phyloP scores from a whole-genome alignment of 2,329 filamentous ascomycete species.

The Ophiostoma quercus region DNA sequence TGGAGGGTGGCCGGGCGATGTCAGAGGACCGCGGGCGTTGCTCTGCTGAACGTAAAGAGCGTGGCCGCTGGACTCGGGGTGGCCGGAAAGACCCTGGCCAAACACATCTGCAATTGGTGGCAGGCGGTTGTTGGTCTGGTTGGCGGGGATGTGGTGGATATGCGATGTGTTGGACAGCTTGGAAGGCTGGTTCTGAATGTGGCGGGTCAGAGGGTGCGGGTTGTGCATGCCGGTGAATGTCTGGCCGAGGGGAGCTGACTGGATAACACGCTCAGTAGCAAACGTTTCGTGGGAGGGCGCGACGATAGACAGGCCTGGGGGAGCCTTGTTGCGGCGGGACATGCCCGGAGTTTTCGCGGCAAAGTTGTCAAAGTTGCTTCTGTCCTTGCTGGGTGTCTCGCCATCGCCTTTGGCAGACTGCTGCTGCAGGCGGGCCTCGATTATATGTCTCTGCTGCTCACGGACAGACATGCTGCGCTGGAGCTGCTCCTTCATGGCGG shows the following conservation, averaged over 20 bases:
- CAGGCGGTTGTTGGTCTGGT: slow-evolving; percentile 83
- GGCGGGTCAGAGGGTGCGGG: slow-evolving; percentile 67
- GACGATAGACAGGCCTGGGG: slow-evolving; percentile 89
- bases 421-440: slow-evolving; percentile 84
- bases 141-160: slow-evolving; percentile 83
- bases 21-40: slow-evolving; percentile 62
- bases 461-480: slow-evolving; percentile 89
- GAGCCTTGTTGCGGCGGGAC: slow-evolving; percentile 70
- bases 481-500: slow-evolving; percentile 91
- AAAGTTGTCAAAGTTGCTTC: slow-evolving; percentile 44
- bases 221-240: slow-evolving; percentile 90
- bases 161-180: slow-evolving; percentile 79
- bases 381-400: slow-evolving; percentile 52
- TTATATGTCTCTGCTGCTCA: slow-evolving; percentile 91
- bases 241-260: slow-evolving; percentile 90
- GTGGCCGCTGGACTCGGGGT: slow-evolving; percentile 50
- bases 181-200: slow-evolving; percentile 74
- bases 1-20: slow-evolving; percentile 70
- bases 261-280: slow-evolving; percentile 88
- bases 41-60: slow-evolving; percentile 56
- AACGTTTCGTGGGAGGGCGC: slow-evolving; percentile 89
- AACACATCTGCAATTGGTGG: slow-evolving; percentile 95
- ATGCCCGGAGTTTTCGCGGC: slow-evolving; percentile 67
- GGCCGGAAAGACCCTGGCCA: slow-evolving; percentile 65
- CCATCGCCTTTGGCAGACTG: slow-evolving; percentile 75